Evolutionary conservation across 163 green algal genomes (phyloP), one percentile per base, ranked within the genome.

Genomic region (Scenedesmus sp.): DNA sequence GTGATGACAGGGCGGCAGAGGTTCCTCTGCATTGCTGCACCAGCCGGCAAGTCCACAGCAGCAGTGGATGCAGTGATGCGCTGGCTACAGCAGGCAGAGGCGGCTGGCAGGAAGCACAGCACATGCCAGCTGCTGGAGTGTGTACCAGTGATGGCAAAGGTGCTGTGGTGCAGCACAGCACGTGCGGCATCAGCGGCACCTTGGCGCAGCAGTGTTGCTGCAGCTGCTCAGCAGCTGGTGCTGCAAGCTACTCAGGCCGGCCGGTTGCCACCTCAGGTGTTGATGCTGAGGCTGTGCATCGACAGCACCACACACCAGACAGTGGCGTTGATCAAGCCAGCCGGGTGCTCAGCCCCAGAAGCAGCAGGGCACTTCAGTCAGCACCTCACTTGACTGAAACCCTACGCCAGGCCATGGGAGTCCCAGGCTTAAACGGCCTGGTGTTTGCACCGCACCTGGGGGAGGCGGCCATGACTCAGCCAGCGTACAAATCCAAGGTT

Each of bases 121-220:
- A 76, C 65, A 0, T 76, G 65, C 65, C 65, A 20, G 65, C 30
- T 37, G 65, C 1, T 76, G 65, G 65, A 18, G 65, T 40, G 7
- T 76, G 20, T 18, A 76, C 65, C 7, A 76, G 65, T 7, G 30
- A 76, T 18, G 65, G 65, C 30, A 76, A 9, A 20, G 65, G 65
- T 18, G 65, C 65, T 76, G 37, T 83, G 42, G 22, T 59, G 78
- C 78, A 83, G 78, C 37, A 83, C 46, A 68, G 49, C 49, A 86
- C 30, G 20, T 49, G 81, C 10, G 46, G 26, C 81, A 49, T 46
- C 30, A 70, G 46, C 30, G 33, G 81, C 44, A 70, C 13, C 49
- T 18, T 76, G 65, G 65, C 5, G 30, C 65, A 76, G 65, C 65
- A 76, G 30, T 40, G 65, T 30, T 76, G 65, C 65, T 40, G 65